A percentile compares a stretch with the other conserved stretches of the same genome.
These are phyloP conservation scores for Friedmanniomyces simplex DNA, from an alignment of 495 filamentous ascomycete species.

Conservation along the genomic window DNA sequence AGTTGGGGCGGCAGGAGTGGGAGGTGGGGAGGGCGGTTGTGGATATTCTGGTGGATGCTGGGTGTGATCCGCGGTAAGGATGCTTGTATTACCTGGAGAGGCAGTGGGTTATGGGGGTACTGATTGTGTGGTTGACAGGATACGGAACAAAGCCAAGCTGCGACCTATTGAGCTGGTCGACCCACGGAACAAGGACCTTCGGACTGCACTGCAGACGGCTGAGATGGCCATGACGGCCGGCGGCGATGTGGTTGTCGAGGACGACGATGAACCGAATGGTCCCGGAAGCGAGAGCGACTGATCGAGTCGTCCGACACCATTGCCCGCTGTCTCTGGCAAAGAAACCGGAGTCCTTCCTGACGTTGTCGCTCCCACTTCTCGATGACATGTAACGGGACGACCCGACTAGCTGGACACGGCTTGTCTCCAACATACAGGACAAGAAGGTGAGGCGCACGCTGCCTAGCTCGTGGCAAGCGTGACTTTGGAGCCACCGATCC, in stretches of 20 bases:
- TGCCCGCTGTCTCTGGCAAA: too few relatives aligned
- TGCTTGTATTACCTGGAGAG: neutral
- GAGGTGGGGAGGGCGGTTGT: slow-evolving; percentile 56
- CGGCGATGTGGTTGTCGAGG: slow-evolving; percentile 29
- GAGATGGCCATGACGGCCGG: slow-evolving; percentile 44
- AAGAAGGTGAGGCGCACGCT: too few relatives aligned
- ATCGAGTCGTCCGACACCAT: neutral
- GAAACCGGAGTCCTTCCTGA: too few relatives aligned
- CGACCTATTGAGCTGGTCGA: slow-evolving; percentile 62
- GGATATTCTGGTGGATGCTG: slow-evolving; percentile 87
- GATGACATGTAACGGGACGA: too few relatives aligned
- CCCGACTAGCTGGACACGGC: too few relatives aligned
- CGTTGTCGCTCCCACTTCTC: too few relatives aligned
- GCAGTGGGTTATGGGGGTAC: neutral
- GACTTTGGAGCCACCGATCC: too few relatives aligned
- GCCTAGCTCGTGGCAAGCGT: too few relatives aligned
- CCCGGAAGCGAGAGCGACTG: slow-evolving; percentile 31
- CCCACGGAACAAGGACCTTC: slow-evolving; percentile 58
- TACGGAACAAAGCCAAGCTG: slow-evolving; percentile 61
- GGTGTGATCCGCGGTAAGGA: slow-evolving; percentile 57
- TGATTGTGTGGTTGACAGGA: slow-evolving; percentile 26
- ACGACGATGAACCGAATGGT: slow-evolving; percentile 27
- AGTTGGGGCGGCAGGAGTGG: slow-evolving; percentile 37
- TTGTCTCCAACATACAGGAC: too few relatives aligned
- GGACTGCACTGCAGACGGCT: slow-evolving; percentile 57